Evolutionary conservation across 768 basidiomycete genomes (phyloP).

Genomic region (Termitomyces bulborhizus): DNA sequence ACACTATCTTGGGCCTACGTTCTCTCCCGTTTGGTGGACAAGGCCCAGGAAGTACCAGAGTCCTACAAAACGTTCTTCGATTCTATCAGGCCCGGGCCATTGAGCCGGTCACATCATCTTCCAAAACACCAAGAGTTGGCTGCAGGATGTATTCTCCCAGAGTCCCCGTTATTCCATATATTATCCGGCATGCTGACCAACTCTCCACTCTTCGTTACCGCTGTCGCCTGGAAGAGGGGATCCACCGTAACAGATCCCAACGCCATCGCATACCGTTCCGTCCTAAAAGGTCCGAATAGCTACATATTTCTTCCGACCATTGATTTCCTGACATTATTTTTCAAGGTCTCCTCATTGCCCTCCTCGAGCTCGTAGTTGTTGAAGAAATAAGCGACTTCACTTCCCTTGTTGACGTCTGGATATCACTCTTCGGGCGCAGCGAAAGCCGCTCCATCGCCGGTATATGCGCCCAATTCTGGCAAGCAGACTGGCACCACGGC

Average conservation of each 20-base stretch:
- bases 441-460: conserved; percentile 57
- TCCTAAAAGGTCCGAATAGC: conserved; percentile 64
- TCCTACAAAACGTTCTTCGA: conserved; percentile 53
- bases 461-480: conserved; percentile 82
- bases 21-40: conserved; percentile 53
- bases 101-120: conserved; percentile 43
- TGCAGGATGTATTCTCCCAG: conserved; percentile 47
- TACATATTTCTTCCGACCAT: not conserved
- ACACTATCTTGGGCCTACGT: conserved; percentile 85
- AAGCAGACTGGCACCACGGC: conserved; percentile 62
- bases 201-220: conserved; percentile 73
- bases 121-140: conserved; percentile 51
- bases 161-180: conserved; percentile 54
- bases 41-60: conserved; percentile 47
- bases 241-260: conserved; percentile 72
- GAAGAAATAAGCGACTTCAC: conserved; percentile 77
- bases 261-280: conserved; percentile 71
- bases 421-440: conserved; percentile 73
- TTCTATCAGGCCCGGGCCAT: conserved; percentile 34
- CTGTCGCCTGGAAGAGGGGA: conserved; percentile 61
- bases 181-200: conserved; percentile 53
- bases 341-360: conserved; percentile 70
- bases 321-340: not conserved
- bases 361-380: conserved; percentile 68
- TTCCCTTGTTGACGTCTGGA: conserved; percentile 68